Base-by-base conservation (phyloP, 129 eudicot species). In the Cynara cardunculus region DNA sequence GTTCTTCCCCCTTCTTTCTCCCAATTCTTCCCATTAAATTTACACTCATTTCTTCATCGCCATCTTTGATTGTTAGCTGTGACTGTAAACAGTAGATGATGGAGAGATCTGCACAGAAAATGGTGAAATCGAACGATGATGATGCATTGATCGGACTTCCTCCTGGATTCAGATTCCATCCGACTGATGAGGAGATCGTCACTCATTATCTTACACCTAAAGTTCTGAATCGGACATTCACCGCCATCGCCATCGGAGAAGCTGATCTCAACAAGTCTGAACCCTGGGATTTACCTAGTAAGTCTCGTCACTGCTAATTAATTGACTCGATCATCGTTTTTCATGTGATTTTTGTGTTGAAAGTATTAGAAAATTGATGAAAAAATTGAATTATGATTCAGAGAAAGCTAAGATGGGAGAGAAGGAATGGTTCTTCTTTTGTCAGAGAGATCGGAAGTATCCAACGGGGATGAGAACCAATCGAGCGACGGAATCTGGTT, bases 391-490 rank as follows among this genome's bases (percentile, higher is more conserved):
- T 39, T 39, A 34, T 73, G 77, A 12, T 49, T 46, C 41, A 87
- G 90, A 83, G 68, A 87, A 77, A 75, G 90, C 90, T n/a, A 87
- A 87, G 74, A 84, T 84, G 90, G 87, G 87, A 25, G 90, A 87
- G 61, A 87, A 87, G 31, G 90, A 87, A 59, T 87, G 90, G 90
- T 87, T 76, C 82, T 87, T 87, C 70, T 87, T 80, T 59, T 84
- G 87, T 77, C 85, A 84, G 71, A 72, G 90, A 67, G 90, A 87
- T 62, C 75, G 90, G 25, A 84, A 87, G 44, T 87, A 87, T 74
- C 90, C 90, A 6, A 87, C 90, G 4, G 90, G 90, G 49, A 82
- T 81, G 73, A 71, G 87, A 76, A 87, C 90, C 16, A 87, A 87
- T 78, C 70, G 90, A 34, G 90, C 90, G 8, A 87, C 90, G 1